Percentiles rank a stretch among this genome's conserved stretches.
Conservation (phyloP, 352 stramenopile genomes). For the Phytophthora megakarya region DNA sequence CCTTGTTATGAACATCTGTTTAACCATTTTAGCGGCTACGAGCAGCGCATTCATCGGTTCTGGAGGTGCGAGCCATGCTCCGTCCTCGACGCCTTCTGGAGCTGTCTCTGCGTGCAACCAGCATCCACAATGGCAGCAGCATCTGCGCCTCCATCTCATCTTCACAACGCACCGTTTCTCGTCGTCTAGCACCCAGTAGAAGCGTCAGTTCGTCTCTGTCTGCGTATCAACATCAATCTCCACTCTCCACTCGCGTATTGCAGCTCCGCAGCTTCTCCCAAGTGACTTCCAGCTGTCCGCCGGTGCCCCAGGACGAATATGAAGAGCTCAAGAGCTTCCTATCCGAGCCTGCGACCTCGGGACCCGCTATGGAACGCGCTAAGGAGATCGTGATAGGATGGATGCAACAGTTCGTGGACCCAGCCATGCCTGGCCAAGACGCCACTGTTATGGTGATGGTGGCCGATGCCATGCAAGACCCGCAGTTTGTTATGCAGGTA, state of each 20-base stretch:
- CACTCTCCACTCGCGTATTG: not conserved
- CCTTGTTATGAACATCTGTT: not conserved
- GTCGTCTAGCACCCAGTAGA: conserved; percentile 13
- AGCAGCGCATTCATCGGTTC: conserved; percentile 17
- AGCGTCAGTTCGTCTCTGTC: conserved; percentile 4
- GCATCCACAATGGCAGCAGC: not conserved
- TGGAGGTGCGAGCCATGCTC: conserved; percentile 33
- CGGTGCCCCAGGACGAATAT: conserved; percentile 53
- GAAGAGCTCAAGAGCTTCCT: conserved; percentile 71
- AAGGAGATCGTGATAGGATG: conserved; percentile 51
- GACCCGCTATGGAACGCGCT: conserved; percentile 35
- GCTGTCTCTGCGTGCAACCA: conserved; percentile 21
- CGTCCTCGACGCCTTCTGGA: conserved; percentile 26
- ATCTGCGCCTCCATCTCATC: not conserved
- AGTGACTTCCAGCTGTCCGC: conserved; percentile 7
- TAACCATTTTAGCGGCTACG: conserved; percentile 15
- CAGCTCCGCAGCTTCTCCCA: conserved; percentile 29
- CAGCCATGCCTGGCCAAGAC: conserved; percentile 71
- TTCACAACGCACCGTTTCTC: conserved; percentile 7
- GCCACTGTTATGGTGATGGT: conserved; percentile 84
- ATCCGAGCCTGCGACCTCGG: conserved; percentile 44
- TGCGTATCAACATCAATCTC: not conserved
- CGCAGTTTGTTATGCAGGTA: conserved; percentile 58
- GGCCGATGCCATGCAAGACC: conserved; percentile 60
- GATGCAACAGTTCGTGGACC: conserved; percentile 67